Conservation (phyloP, 192 early-diverging fungal genomes). For the Oehlia diaphana region DNA sequence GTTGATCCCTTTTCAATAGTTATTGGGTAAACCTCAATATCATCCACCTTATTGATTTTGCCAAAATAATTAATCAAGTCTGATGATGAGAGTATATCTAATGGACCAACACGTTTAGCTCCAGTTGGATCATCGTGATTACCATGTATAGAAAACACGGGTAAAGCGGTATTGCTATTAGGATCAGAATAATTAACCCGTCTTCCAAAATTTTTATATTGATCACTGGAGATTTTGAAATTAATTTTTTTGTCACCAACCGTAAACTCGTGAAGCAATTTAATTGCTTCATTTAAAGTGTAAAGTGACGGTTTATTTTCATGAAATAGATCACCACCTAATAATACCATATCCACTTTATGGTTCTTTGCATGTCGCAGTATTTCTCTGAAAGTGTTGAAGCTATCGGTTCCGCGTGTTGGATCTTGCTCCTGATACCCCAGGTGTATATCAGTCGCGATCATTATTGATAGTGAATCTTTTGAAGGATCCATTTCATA, state of each 20-base stretch:
- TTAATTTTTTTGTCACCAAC: conserved; percentile 66
- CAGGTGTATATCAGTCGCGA: conserved; percentile 94
- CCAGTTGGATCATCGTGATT: conserved; percentile 97
- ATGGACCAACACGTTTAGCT: conserved; percentile 57
- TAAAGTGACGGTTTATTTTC: conserved; percentile 89
- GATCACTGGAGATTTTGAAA: conserved; percentile 79
- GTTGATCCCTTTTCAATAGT: conserved; percentile 77
- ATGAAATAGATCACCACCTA: conserved; percentile 96
- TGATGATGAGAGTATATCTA: conserved; percentile 76
- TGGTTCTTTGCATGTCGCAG: conserved; percentile 62
- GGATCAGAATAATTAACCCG: conserved; percentile 51
- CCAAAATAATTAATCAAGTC: conserved; percentile 97
- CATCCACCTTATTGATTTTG: conserved; percentile 64
- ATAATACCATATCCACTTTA: conserved; percentile 85
- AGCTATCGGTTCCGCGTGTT: conserved; percentile 80
- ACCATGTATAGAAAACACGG: conserved; percentile 95
- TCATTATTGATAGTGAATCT: conserved; percentile 53
- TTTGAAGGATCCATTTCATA: neutral
- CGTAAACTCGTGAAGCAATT: conserved; percentile 66
- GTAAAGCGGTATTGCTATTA: conserved; percentile 81
- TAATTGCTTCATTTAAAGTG: conserved; percentile 68
- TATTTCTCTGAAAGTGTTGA: conserved; percentile 88
- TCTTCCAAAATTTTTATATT: conserved; percentile 33
- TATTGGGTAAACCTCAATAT: conserved; percentile 78
- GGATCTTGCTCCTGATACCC: conserved; percentile 93